Percentiles rank a stretch among this genome's conserved stretches.
phyloP scores from a whole-genome alignment of 345 rosid genomes.

The Gossypium bickii region DNA sequence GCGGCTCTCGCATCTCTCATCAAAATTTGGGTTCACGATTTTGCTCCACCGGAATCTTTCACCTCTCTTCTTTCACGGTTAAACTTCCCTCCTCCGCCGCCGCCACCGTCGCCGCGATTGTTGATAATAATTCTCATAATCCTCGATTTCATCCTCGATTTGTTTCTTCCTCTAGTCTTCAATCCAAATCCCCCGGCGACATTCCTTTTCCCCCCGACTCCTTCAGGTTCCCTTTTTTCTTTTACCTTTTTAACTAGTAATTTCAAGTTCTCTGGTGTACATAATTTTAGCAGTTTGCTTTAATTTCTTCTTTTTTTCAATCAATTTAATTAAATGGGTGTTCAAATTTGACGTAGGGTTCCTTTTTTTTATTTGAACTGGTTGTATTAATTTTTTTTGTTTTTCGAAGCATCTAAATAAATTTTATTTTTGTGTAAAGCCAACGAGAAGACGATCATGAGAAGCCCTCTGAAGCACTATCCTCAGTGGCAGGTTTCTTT shows the following conservation, averaged over 20 bases:
- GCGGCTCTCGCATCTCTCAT: slow-evolving; percentile 66
- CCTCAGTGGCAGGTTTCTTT: slow-evolving; percentile 65
- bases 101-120: not conserved
- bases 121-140: slow-evolving; percentile 10
- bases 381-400: not conserved
- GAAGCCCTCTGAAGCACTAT: slow-evolving; percentile 43
- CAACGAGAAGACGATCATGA: slow-evolving; percentile 52
- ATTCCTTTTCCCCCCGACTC: slow-evolving; percentile 44
- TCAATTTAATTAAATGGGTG: not conserved
- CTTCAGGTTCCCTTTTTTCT: slow-evolving; percentile 43
- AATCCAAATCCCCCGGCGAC: slow-evolving; percentile 41
- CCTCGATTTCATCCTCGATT: slow-evolving; percentile 31
- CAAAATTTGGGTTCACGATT: slow-evolving; percentile 49
- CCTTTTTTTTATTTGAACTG: not conserved
- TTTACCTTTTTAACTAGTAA: not conserved
- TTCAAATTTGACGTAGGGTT: not conserved
- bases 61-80: slow-evolving; percentile 44
- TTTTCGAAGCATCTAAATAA: slow-evolving; percentile 25
- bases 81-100: slow-evolving; percentile 29
- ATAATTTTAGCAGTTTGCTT: not conserved
- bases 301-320: not conserved
- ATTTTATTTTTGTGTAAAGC: slow-evolving; percentile 44
- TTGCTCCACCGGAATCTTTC: slow-evolving; percentile 38
- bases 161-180: slow-evolving; percentile 35
- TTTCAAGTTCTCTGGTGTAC: not conserved